phyloP scores from a whole-genome alignment of 768 basidiomycete genomes.

The Phylloporus sp. region DNA sequence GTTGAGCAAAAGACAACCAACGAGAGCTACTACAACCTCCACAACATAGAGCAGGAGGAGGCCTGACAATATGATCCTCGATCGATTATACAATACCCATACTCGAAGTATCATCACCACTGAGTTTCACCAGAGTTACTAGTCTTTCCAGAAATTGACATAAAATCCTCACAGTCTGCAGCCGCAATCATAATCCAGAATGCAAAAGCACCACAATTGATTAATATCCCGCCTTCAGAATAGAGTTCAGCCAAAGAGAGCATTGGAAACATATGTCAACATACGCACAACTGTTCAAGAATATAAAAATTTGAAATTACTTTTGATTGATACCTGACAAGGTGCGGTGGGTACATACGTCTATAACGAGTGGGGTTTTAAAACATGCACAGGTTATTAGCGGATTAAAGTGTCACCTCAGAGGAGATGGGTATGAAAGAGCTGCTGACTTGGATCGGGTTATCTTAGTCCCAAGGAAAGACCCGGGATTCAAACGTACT shows the following conservation, averaged over 20 bases:
- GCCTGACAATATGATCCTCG: background rate
- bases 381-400: no score
- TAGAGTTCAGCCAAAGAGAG: background rate
- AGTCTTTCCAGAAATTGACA: background rate
- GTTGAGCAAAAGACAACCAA: background rate
- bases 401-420: background rate
- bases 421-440: background rate
- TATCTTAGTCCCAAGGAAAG: background rate
- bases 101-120: constrained; percentile 3
- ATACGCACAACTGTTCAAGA: background rate
- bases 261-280: background rate
- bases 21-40: background rate
- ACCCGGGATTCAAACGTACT: background rate
- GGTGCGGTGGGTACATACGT: background rate
- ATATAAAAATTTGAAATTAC: background rate
- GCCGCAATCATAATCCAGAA: background rate
- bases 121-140: background rate
- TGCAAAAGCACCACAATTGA: background rate
- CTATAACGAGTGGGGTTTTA: background rate
- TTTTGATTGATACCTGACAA: background rate
- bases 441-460: background rate
- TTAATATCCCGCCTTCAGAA: background rate
- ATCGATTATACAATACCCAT: background rate
- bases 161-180: constrained; percentile 5
- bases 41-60: background rate